phyloP scores from a whole-genome alignment of 257 asterid species.

The Solanum tacnaense region DNA sequence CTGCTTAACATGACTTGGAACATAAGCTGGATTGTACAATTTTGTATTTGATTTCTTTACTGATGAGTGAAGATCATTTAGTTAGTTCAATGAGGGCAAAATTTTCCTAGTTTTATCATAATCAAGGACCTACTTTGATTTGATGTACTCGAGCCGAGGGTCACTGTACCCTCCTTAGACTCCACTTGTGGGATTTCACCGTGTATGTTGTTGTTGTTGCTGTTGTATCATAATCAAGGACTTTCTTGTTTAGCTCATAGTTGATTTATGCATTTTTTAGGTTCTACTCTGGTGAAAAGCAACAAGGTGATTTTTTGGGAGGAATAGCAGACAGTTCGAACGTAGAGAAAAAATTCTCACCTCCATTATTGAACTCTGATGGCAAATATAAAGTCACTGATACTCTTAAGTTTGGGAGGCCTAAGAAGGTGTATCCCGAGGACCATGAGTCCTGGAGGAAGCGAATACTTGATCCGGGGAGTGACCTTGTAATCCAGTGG shows the following conservation, averaged over 20 bases:
- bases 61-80: not conserved
- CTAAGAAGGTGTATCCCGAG: slow-evolving; percentile 53
- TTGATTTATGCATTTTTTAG: slow-evolving; percentile 26
- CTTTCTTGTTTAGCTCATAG: slow-evolving; percentile 13
- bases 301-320: slow-evolving; percentile 41
- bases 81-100: not conserved
- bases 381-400: slow-evolving; percentile 32
- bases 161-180: not conserved
- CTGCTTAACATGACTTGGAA: not conserved
- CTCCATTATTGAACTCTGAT: slow-evolving; percentile 27
- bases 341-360: slow-evolving; percentile 26
- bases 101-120: not conserved
- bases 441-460: slow-evolving; percentile 44
- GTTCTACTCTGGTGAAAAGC: slow-evolving; percentile 70
- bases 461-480: slow-evolving; percentile 82
- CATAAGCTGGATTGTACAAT: not conserved
- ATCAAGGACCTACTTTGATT: not conserved
- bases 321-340: slow-evolving; percentile 30
- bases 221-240: not conserved
- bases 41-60: not conserved
- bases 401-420: slow-evolving; percentile 42
- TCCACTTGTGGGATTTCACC: not conserved
- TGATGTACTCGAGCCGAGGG: not conserved
- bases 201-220: not conserved
- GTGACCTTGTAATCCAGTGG: slow-evolving; percentile 85